phyloP scores from a whole-genome alignment of 73 alveolate genomes.

The Paramecium pentaurelia region DNA sequence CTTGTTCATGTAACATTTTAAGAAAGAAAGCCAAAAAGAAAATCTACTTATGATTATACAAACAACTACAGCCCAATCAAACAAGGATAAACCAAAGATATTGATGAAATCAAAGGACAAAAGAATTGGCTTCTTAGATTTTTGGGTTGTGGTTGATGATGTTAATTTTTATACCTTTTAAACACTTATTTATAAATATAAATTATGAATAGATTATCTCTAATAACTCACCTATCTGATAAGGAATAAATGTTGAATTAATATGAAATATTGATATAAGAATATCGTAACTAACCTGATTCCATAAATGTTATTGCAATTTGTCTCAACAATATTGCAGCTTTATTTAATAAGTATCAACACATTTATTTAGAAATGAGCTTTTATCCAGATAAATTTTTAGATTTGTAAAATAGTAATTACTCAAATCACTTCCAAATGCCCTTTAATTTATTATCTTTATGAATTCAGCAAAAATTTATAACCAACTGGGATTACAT shows the following conservation, averaged over 20 bases:
- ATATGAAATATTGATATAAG: neutral
- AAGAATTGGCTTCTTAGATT: neutral
- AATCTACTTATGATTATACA: neutral
- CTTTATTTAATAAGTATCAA: neutral
- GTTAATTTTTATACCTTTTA: neutral
- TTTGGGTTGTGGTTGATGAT: slow-evolving; percentile 26
- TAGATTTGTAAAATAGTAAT: neutral
- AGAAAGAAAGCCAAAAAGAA: neutral
- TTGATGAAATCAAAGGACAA: neutral
- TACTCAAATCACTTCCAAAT: neutral
- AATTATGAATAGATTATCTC: neutral
- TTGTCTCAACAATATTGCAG: neutral
- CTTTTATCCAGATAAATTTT: neutral
- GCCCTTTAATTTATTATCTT: neutral
- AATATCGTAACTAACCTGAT: neutral
- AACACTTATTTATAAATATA: neutral
- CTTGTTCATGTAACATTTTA: neutral
- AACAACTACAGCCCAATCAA: neutral
- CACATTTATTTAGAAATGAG: neutral
- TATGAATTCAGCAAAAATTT: slow-evolving; percentile 26
- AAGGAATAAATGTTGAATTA: slow-evolving; percentile 1
- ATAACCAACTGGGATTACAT: neutral
- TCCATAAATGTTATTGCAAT: neutral
- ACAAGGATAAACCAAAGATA: neutral
- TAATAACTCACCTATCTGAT: slow-evolving; percentile 1